Percentiles rank a stretch among this genome's conserved stretches.
phyloP scores from a whole-genome alignment of 108 stramenopile species.

The Asterionellopsis glacialis region DNA sequence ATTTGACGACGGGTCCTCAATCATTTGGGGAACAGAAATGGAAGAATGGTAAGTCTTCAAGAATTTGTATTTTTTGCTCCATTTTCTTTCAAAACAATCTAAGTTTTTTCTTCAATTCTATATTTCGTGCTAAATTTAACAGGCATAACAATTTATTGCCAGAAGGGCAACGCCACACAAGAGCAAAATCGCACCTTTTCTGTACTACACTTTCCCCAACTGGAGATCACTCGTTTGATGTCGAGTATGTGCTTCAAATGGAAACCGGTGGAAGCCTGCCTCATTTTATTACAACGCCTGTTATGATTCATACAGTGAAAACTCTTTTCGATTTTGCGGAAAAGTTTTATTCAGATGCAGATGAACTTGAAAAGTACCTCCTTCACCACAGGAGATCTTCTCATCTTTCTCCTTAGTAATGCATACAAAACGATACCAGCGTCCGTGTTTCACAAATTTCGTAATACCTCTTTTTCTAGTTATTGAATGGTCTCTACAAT shows the following conservation, averaged over 20 bases:
- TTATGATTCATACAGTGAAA: constrained; percentile 58
- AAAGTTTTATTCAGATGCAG: not conserved
- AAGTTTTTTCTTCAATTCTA: not conserved
- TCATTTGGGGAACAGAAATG: constrained; percentile 72
- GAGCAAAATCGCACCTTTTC: constrained; percentile 60
- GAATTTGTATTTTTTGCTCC: too few species aligned
- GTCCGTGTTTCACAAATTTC: too few species aligned
- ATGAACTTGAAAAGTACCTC: too few species aligned
- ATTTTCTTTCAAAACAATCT: too few species aligned
- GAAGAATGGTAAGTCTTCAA: constrained; percentile 34
- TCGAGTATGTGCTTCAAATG: constrained; percentile 67
- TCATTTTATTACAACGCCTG: constrained; percentile 57
- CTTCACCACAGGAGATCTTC: too few species aligned
- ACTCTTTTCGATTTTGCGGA: constrained; percentile 54
- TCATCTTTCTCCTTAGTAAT: too few species aligned
- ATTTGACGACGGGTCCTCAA: constrained; percentile 47
- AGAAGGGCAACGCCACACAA: constrained; percentile 37
- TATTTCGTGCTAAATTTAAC: not conserved
- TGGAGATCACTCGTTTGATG: constrained; percentile 56
- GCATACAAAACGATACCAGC: too few species aligned
- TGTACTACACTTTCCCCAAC: constrained; percentile 55
- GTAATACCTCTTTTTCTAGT: too few species aligned
- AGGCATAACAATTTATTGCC: constrained; percentile 62
- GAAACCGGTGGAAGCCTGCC: constrained; percentile 72
- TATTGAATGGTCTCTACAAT: too few species aligned